Evolutionary conservation across 345 rosid genomes (phyloP), one percentile per base, ranked within the genome.

Genomic region (Kernera saxatilis): DNA sequence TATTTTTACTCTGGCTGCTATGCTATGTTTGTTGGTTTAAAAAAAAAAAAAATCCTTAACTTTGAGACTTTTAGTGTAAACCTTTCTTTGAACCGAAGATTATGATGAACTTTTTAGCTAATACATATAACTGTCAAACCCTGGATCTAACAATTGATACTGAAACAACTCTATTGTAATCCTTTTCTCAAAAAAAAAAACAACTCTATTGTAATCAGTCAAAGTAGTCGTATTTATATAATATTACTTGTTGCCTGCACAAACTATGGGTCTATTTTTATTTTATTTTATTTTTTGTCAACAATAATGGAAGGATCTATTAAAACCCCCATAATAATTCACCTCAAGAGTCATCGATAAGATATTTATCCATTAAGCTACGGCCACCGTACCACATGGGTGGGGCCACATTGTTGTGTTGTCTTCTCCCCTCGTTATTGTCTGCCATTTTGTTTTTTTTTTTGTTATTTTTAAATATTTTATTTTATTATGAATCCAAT

Each of bases 371-470:
- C 61, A 66, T 14, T 46, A 27, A 46, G 52, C 50, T 37, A 27
- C n/a, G n/a, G n/a, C n/a, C n/a, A 37, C 9, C 67, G 27, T 73
- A 66, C 35, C 77, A 73, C 72, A 73, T 66, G 77, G 72, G 72
- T 37, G 13, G 72, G 77, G 4, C 45, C 61, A 57, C 0, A 48
- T 3, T 73, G 52, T 45, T 55, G 66, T 46, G 64, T 19, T 73
- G 59, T 46, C 49, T 5, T 40, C 58, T 72, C 64, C 39, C 22
- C 46, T 33, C 26, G 46, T 62, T 44, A 55, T 70, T 54, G 18
- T 55, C 77, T 25, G 40, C 22, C 49, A 41, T 18, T 63, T 63
- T 63, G 22, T 60, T 43, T 61, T 41, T 2, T 61, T 43, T 17
- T 36, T 39, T 17, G 14, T 5, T 11, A 3, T n/a, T 14, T 44